Evolutionary conservation across 176 grass and related monocot genomes (phyloP), one percentile per base, ranked within the genome.

Genomic region (Cymbopogon citratus): DNA sequence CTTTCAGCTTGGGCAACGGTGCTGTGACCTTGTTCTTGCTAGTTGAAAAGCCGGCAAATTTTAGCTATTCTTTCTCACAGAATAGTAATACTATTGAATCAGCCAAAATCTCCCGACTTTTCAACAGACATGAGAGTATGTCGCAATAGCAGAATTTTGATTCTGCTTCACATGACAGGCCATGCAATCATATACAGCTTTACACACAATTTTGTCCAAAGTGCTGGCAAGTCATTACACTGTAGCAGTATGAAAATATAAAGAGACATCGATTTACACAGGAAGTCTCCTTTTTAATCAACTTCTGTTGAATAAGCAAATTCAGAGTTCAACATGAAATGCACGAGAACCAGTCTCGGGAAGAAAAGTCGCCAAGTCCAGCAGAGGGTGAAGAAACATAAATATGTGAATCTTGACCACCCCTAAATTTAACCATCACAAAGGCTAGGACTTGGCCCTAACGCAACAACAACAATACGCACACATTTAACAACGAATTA

Each of bases 381-480:
- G 73, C 59, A 14, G 4, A 83, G 63, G 83, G 84, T 79, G 77
- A 86, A 90, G 83, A 90, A 78, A 86, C 87, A 90, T 89, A 89
- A 89, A 89, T 82, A 90, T 83, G 73, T 90, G 88, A 83, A 90
- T 90, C 88, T 88, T 86, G 73, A 90, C 79, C 83, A 74, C 88
- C 79, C 66, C 88, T 90, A 90, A 83, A 78, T 90, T 86, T 86
- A 90, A 86, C 25, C 79, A 79, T 73, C 83, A 86, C 83, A 67
- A 60, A 85, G 72, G 88, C 83, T 90, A 86, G 83, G 84, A 90
- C 83, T 90, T 86, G 88, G 88, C 88, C 88, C 88, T 90, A 90
- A 90, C 81, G 43, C 83, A 82, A 56, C 82, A 63, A 40, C 49
- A 41, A 62, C 54, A 59, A 59, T 77, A 83, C 80, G 23, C 73